Evolutionary conservation across 139 green algal genomes (phyloP).

Genomic region (Limnomonas spitsbergensis): DNA sequence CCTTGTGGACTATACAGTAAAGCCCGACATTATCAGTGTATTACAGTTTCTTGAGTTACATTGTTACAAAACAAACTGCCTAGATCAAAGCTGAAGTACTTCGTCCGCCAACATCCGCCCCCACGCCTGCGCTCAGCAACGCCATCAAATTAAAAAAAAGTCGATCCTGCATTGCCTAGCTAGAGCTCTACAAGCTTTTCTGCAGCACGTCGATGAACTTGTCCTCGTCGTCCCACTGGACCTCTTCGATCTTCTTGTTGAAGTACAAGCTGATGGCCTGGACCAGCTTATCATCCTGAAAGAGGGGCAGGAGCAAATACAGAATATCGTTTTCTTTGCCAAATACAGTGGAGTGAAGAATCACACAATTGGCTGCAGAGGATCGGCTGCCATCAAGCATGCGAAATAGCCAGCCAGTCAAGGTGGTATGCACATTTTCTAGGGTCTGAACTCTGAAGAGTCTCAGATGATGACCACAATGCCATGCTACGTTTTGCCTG

Average conservation of each 20-base stretch:
- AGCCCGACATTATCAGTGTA: too few species aligned
- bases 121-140: too few species aligned
- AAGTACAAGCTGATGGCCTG: conserved; percentile 12
- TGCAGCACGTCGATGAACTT: conserved; percentile 16
- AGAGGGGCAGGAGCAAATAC: background rate
- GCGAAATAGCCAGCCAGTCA: background rate
- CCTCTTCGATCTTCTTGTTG: conserved; percentile 14
- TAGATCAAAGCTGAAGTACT: too few species aligned
- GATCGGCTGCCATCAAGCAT: background rate
- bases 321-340: background rate
- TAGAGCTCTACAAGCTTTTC: conserved; percentile 2
- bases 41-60: too few species aligned
- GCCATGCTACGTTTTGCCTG: too few species aligned
- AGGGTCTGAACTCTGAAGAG: too few species aligned
- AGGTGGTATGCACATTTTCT: background rate
- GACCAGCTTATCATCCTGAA: conserved; percentile 12
- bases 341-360: background rate
- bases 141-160: too few species aligned
- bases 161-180: too few species aligned
- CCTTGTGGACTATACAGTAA: too few species aligned
- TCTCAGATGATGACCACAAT: too few species aligned
- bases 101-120: too few species aligned
- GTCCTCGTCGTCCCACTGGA: conserved; percentile 21
- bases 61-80: too few species aligned
- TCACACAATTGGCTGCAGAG: background rate